Evolutionary conservation across 139 green algal species (phyloP).

Genomic region (Nannochloris sp.): DNA sequence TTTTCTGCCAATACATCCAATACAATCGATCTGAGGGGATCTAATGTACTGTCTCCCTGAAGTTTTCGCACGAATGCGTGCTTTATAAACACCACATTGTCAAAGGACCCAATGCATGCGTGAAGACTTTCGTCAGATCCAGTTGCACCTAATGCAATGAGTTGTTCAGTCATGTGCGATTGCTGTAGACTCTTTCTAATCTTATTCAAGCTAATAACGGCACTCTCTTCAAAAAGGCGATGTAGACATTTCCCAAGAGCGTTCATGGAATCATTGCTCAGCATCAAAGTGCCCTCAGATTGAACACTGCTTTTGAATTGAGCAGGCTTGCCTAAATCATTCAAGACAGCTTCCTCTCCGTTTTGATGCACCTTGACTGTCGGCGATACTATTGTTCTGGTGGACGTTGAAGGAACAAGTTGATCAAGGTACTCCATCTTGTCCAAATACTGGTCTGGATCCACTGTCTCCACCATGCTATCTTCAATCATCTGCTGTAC

Average conservation of each 20-base stretch:
- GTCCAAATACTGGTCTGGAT: not conserved
- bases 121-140: constrained; percentile 20
- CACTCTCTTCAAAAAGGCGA: constrained; percentile 5
- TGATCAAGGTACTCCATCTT: constrained; percentile 17
- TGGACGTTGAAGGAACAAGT: constrained; percentile 12
- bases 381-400: not conserved
- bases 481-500: not conserved
- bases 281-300: not conserved
- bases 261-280: not conserved
- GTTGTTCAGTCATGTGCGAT: constrained; percentile 1
- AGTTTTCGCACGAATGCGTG: constrained; percentile 16
- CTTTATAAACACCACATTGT: constrained; percentile 2
- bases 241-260: constrained; percentile 4
- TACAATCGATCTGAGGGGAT: constrained; percentile 26
- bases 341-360: not conserved
- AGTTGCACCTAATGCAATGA: not conserved
- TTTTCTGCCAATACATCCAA: constrained; percentile 24
- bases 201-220: constrained; percentile 13
- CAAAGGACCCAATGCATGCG: constrained; percentile 5
- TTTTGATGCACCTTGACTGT: not conserved
- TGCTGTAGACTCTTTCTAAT: constrained; percentile 13
- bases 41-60: constrained; percentile 13
- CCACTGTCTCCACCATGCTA: not conserved
- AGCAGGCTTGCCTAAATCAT: constrained; percentile 2
- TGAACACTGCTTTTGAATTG: not conserved